Percentiles rank a stretch among this genome's conserved stretches.
phyloP scores from a whole-genome alignment of 2,329 filamentous ascomycete genomes.

The Verticillium alfalfae region DNA sequence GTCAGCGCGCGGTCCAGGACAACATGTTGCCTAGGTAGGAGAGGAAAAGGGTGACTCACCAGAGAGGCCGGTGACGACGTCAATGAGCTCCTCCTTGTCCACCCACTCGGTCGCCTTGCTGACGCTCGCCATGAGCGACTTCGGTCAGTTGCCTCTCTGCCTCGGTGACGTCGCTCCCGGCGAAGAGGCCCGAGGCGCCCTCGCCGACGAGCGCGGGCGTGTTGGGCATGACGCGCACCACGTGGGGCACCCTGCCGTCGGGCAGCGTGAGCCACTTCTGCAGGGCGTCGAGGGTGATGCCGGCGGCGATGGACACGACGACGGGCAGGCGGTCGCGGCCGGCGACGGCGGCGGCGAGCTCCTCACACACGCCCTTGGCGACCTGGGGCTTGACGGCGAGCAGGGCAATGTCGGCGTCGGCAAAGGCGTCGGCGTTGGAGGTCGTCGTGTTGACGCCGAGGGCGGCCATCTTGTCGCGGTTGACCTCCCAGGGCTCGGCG shows the following conservation, averaged over 20 bases:
- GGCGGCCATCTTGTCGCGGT: conserved; percentile 41
- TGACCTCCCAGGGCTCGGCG: conserved; percentile 47
- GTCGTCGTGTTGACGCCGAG: conserved; percentile 39
- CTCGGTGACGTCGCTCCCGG: conserved; percentile 32
- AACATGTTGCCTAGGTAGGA: background rate
- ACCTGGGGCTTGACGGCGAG: conserved; percentile 48
- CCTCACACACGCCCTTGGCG: conserved; percentile 37
- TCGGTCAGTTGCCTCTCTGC: conserved; percentile 35
- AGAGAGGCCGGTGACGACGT: conserved; percentile 44
- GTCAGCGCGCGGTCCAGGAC: background rate
- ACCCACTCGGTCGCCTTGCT: conserved; percentile 46
- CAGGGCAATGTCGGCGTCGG: conserved; percentile 38
- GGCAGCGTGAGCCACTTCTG: conserved; percentile 32
- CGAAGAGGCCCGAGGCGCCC: conserved; percentile 42
- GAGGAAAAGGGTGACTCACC: conserved; percentile 23
- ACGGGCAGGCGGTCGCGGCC: conserved; percentile 28
- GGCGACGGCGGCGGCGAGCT: conserved; percentile 31
- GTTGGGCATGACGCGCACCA: conserved; percentile 49
- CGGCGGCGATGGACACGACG: conserved; percentile 43
- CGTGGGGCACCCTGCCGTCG: conserved; percentile 30
- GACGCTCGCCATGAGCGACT: conserved; percentile 35
- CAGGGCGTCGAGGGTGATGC: conserved; percentile 39
- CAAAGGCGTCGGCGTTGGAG: conserved; percentile 37
- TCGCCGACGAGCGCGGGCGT: conserved; percentile 45
- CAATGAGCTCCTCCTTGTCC: conserved; percentile 40